Evolutionary conservation across 1,284 basidiomycete genomes (phyloP), one percentile per base, ranked within the genome.

Genomic region (Cutaneotrichosporon spelunceum): DNA sequence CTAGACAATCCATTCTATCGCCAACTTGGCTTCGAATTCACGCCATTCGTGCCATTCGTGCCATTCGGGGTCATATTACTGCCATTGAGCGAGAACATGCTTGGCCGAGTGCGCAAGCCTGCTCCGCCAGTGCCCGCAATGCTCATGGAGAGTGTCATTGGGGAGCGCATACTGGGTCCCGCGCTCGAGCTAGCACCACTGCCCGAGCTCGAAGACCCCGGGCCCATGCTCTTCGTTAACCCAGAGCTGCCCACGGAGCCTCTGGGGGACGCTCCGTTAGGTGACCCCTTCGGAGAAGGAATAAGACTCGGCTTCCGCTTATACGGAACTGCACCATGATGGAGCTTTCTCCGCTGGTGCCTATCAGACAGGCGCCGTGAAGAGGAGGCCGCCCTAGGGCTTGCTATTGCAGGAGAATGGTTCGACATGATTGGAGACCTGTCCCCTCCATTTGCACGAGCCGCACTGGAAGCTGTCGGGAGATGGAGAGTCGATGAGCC

Each of bases 391-490:
- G 61, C 53, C 23, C 39, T 19, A 16, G 47, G 48, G 7, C 24
- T 29, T 5, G 47, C 36, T 1, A 54, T 24, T 2, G 53, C 36
- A 1, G 61, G 64, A 19, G 64, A 62, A 6, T 59, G 27, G 21
- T 27, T 21, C 23, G 44, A 44, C 19, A 3, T 26, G 16, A 33
- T 14, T 2, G 53, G 53, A 2, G 60, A 61, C 47, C 47, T 59
- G 30, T 53, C 53, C 21, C 33, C 47, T 33, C 27, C 53, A 11
- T 52, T 56, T 16, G 61, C 53, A 11, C 62, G 62, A 3, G 62
- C 62, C 1, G 62, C 60, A 6, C 62, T 64, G 16, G 65, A 57
- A 2, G 65, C 65, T 0, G 65, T 66, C 4, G 65, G 65, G 39
- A 62, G 54, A 30, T 62, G 47, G 3, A 67, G 63, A 4, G 58